Percentiles rank a stretch among this genome's conserved stretches.
These are phyloP conservation scores for Coemansia sp. DNA, from an alignment of 192 early-diverging fungal genomes.

Conservation along the genomic window DNA sequence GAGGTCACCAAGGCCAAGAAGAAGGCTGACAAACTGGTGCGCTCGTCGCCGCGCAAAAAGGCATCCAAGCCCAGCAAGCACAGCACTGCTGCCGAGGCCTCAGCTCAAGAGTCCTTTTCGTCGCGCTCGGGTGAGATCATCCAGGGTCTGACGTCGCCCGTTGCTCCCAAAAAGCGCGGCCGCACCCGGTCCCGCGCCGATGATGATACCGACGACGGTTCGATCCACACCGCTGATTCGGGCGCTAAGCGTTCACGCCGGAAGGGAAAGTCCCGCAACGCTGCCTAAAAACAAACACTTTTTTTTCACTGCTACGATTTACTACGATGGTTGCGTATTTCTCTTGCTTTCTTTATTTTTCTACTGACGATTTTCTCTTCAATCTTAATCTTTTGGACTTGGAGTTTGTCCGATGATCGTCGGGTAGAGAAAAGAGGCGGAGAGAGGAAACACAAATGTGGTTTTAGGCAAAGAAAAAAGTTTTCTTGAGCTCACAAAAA, in stretches of 20 bases:
- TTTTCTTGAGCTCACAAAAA: too few relatives aligned
- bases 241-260: conserved; percentile 43
- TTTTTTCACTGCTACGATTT: neutral
- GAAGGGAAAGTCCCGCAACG: conserved; percentile 41
- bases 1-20: conserved; percentile 14
- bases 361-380: neutral
- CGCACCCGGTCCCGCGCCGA: conserved; percentile 34
- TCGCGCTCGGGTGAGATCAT: conserved; percentile 44
- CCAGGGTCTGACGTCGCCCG: conserved; percentile 48
- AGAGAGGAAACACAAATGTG: too few relatives aligned
- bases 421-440: too few relatives aligned
- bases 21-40: conserved; percentile 21
- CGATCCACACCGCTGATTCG: conserved; percentile 23
- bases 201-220: conserved; percentile 37
- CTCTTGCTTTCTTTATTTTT: neutral
- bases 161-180: conserved; percentile 35
- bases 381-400: too few relatives aligned
- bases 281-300: conserved; percentile 10
- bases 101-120: conserved; percentile 27
- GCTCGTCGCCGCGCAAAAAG: conserved; percentile 24
- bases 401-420: too few relatives aligned
- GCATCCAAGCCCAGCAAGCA: conserved; percentile 29
- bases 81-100: conserved; percentile 2
- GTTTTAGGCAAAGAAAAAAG: too few relatives aligned
- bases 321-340: neutral